Evolutionary conservation across 805 yeast species (phyloP).

Genomic region (Alloascoidea africana): DNA sequence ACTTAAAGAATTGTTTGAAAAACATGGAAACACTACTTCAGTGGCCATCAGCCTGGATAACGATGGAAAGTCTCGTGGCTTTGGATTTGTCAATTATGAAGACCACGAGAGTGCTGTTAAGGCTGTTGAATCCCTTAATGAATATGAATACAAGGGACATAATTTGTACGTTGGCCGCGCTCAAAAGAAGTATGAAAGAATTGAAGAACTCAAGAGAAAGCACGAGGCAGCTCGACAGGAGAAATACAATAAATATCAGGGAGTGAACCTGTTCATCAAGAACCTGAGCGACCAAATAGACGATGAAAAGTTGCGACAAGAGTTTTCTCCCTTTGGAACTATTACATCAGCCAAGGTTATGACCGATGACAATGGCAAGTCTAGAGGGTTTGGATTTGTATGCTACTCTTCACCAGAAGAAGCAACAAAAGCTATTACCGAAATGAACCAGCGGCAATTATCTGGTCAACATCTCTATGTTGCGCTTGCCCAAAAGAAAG

Average conservation of each 20-base stretch:
- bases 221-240: slow-evolving; percentile 87
- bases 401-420: slow-evolving; percentile 97
- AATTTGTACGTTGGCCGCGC: slow-evolving; percentile 94
- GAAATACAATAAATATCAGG: slow-evolving; percentile 88
- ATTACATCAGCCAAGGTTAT: slow-evolving; percentile 94
- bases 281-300: slow-evolving; percentile 89
- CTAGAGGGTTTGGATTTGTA: slow-evolving; percentile 97
- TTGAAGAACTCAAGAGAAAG: slow-evolving; percentile 89
- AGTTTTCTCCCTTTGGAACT: slow-evolving; percentile 83
- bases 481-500: slow-evolving; percentile 97
- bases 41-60: slow-evolving; percentile 64
- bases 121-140: slow-evolving; percentile 89
- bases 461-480: slow-evolving; percentile 94
- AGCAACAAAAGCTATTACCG: slow-evolving; percentile 96
- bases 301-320: slow-evolving; percentile 84
- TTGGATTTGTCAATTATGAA: slow-evolving; percentile 89
- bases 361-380: slow-evolving; percentile 88
- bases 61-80: slow-evolving; percentile 87
- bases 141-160: slow-evolving; percentile 72
- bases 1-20: slow-evolving; percentile 54
- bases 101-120: slow-evolving; percentile 74
- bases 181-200: slow-evolving; percentile 96
- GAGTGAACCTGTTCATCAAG: slow-evolving; percentile 92
- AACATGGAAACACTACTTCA: slow-evolving; percentile 73
- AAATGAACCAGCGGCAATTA: slow-evolving; percentile 95